Base-by-base conservation (phyloP, 306 rosid species). In the Vigna mungo region DNA sequence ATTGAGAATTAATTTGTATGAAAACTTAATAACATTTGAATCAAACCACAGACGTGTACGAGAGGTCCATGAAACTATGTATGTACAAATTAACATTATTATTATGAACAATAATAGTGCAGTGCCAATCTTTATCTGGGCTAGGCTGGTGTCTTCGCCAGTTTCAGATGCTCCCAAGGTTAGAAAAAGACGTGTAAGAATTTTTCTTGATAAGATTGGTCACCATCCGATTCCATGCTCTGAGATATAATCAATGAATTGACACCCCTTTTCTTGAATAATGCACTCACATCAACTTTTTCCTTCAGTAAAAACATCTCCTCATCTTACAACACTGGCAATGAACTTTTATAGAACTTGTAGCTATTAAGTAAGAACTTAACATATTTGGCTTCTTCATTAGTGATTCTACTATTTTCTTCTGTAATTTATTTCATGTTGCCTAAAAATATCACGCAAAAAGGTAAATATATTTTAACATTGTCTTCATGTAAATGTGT, bases 71-170 rank as follows among this genome's bases (percentile, higher is more conserved):
- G 65, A 61, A 61, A 13, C 39, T 52, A 4, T 53, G 60, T 20
- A 54, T 54, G 14, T 63, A 66, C 66, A n/a, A 61, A 21, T 51
- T 41, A 34, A 52, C 74, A 47, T 41, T 41, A 41, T 64, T 58
- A 62, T 68, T 59, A 72, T 72, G 9, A 71, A 5, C 72, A 72
- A 65, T 72, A 81, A 74, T 81, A 74, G 67, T 81, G 75, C 20
- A 62, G 80, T 41, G 79, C 67, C 79, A 74, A 78, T 85, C 85
- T 85, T 74, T 74, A 81, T 85, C 83, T 20, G 46, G 61, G 85
- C 68, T 78, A 74, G 81, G 81, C 83, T 81, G 85, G 85, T 69
- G 71, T 65, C 71, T 80, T 65, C 73, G 80, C 77, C 43, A 76
- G 82, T 71, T 80, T 67, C 51, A 32, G 74, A 58, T 71, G 34